These are phyloP conservation scores for Strigomonas galati DNA, from an alignment of 208 protist species.

Conservation along the genomic window DNA sequence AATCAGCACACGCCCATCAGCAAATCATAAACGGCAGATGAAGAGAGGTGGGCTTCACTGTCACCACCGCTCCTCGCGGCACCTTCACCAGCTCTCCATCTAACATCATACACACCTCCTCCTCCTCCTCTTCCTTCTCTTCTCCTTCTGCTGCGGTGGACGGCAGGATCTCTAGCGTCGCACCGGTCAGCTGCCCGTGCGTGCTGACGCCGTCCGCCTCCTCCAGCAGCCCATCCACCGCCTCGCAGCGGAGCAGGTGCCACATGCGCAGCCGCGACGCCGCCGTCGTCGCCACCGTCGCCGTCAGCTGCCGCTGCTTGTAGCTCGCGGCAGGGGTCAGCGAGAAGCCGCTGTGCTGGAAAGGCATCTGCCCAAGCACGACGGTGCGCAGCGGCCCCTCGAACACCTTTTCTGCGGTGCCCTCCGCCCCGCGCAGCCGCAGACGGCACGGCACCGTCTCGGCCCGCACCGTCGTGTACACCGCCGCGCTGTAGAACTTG, in stretches of 20 bases:
- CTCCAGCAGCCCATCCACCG: constrained; percentile 49
- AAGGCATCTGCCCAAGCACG: constrained; percentile 70
- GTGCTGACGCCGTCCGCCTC: constrained; percentile 79
- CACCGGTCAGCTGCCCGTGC: constrained; percentile 5
- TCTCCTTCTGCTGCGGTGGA: neutral
- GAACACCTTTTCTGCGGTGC: neutral
- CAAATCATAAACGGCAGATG: constrained; percentile 33
- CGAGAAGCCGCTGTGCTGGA: constrained; percentile 63
- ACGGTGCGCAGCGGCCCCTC: constrained; percentile 35
- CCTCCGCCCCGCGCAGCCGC: constrained; percentile 14
- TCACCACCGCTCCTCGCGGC: constrained; percentile 35
- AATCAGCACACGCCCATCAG: no score
- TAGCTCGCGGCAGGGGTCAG: constrained; percentile 62
- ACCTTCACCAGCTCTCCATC: constrained; percentile 61
- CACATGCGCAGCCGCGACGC: constrained; percentile 62
- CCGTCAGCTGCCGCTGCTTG: constrained; percentile 34
- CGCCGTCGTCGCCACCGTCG: constrained; percentile 48
- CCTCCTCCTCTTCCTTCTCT: constrained; percentile 8
- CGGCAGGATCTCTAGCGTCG: constrained; percentile 11
- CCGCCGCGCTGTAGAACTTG: constrained; percentile 33
- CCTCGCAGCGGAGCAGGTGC: constrained; percentile 78
- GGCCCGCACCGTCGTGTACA: constrained; percentile 51
- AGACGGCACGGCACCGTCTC: constrained; percentile 27
- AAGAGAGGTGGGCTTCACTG: constrained; percentile 29
- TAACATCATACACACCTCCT: constrained; percentile 33